phyloP scores from a whole-genome alignment of 2,329 filamentous ascomycete genomes.

The Diaporthe citrichinensis region DNA sequence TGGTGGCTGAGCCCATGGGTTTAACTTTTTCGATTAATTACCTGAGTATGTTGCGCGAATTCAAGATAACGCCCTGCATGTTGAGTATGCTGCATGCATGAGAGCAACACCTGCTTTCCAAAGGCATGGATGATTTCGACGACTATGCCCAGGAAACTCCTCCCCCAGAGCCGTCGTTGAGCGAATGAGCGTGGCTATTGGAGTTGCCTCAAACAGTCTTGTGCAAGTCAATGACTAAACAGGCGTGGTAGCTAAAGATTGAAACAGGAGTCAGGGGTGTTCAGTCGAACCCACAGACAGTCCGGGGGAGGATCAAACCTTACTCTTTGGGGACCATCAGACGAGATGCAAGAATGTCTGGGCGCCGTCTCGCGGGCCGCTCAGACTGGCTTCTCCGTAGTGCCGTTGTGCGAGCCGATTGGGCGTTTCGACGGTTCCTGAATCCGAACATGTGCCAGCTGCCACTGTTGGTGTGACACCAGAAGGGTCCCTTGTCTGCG shows the following conservation, averaged over 20 bases:
- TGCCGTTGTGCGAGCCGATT: conserved; percentile 9
- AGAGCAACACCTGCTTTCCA: not conserved
- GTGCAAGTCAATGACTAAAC: conserved; percentile 24
- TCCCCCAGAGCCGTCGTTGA: not conserved
- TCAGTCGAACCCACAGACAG: conserved; percentile 24
- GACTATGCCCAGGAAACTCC: not conserved
- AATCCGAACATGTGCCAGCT: conserved; percentile 28
- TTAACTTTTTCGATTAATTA: no score
- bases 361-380: conserved; percentile 29
- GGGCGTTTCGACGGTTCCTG: conserved; percentile 13
- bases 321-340: conserved; percentile 5
- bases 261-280: conserved; percentile 30
- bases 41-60: no score
- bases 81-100: not conserved
- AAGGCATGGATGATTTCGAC: not conserved
- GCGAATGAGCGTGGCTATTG: not conserved
- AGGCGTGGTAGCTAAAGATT: conserved; percentile 12
- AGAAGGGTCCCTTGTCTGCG: not conserved
- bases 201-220: not conserved
- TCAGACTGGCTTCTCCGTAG: conserved; percentile 18
- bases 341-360: conserved; percentile 24
- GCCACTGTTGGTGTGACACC: conserved; percentile 12
- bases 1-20: not conserved
- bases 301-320: conserved; percentile 24
- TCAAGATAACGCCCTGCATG: not conserved